Evolutionary conservation across 2,329 filamentous ascomycete genomes (phyloP).

Genomic region (Trichoderma sp.): DNA sequence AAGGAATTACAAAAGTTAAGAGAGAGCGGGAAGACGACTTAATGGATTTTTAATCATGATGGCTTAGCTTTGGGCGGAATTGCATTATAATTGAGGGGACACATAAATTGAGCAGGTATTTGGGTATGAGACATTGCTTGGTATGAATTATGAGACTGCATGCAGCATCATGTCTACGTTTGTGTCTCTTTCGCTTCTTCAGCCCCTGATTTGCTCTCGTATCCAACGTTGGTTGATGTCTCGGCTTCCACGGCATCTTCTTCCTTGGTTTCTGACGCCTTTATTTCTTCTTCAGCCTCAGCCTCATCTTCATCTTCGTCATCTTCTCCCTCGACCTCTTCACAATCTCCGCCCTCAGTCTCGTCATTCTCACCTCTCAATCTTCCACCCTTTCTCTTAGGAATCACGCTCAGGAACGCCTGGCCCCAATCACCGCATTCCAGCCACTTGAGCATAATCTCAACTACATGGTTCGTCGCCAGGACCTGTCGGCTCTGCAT

Average conservation of each 20-base stretch:
- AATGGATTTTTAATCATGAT: conserved; percentile 53
- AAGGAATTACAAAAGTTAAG: conserved; percentile 58
- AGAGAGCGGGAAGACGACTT: conserved; percentile 55
- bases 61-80: background rate
- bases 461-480: conserved; percentile 92
- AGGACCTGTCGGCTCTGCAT: conserved; percentile 86
- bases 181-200: conserved; percentile 5
- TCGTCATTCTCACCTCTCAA: conserved; percentile 50
- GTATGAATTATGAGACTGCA: conserved; percentile 3
- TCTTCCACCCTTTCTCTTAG: conserved; percentile 81
- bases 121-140: background rate
- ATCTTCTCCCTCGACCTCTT: conserved; percentile 33
- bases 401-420: conserved; percentile 86
- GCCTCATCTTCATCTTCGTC: conserved; percentile 28
- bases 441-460: conserved; percentile 94
- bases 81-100: background rate
- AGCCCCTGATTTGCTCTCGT: conserved; percentile 15
- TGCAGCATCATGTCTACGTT: conserved; percentile 5
- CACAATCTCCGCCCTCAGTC: conserved; percentile 30
- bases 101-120: background rate
- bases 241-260: background rate
- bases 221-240: conserved; percentile 8
- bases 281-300: conserved; percentile 7
- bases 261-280: background rate
- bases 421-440: conserved; percentile 88